Evolutionary conservation across 2,329 filamentous ascomycete genomes (phyloP), one percentile per base, ranked within the genome.

Genomic region (Escovopsis sp.): DNA sequence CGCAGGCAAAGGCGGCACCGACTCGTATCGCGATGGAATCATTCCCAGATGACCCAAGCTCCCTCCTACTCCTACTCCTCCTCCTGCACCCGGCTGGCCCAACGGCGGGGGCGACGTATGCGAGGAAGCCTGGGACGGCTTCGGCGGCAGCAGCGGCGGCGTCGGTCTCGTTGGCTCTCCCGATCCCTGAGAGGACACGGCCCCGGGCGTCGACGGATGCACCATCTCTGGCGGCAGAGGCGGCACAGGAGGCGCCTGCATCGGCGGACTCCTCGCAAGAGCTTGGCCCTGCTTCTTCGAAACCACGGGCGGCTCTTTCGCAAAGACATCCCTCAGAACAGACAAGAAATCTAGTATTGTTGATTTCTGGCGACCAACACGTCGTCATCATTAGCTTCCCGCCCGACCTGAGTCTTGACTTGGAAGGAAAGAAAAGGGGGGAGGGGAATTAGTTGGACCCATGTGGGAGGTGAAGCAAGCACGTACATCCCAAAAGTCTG

Each of bases 231-330:
- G 72, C 8, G 80, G 82, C 14, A 80, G 63, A 36, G 81, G 80
- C 39, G 81, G 81, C n/a, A 80, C 57, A 11, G 78, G 76, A 23
- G 80, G 79, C 38, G 64, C 60, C 19, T 50, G 60, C 32, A 52
- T 41, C 37, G 42, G 44, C 25, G 44, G 26, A 14, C 32, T 37
- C 18, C 35, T 35, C 18, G 55, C 53, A 16, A 56, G 52, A n/a
- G 57, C 49, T 12, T 55, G 55, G 31, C 66, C 62, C 48, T 68
- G 67, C 43, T 76, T 76, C 45, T 76, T 77, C 25, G 86, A 76
- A 40, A 90, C 76, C 4, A 96, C 83, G 0, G 90, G 90, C 8
- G 90, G 90, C 49, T 98, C 90, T 58, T 92, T 93, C 27, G 86
- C 79, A 52, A 98, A 98, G 16, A 96, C 68, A 36, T 90, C 84